Conservation (phyloP, 2,329 filamentous ascomycete genomes). For the Thelonectria blattea region DNA sequence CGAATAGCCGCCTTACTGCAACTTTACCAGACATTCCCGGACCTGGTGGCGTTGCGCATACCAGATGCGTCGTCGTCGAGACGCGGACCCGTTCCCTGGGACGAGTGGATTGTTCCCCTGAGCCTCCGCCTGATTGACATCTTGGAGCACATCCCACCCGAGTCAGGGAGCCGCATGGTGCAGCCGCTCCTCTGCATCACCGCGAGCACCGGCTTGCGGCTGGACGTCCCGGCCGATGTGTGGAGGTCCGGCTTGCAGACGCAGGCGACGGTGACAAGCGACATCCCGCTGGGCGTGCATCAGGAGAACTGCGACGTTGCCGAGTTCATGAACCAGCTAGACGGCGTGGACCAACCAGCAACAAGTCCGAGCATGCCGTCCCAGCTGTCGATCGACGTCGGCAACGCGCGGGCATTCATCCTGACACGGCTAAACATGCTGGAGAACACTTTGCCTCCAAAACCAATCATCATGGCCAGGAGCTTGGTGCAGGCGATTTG, state of each 20-base stretch:
- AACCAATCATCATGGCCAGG: constrained; percentile 50
- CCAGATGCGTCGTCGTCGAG: constrained; percentile 27
- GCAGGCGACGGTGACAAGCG: not conserved
- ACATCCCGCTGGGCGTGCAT: constrained; percentile 4
- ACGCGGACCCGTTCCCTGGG: constrained; percentile 40
- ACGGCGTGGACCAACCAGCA: constrained; percentile 11
- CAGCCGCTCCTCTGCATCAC: constrained; percentile 47
- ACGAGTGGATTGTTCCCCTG: constrained; percentile 46
- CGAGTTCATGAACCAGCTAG: constrained; percentile 19
- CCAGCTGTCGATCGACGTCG: constrained; percentile 44
- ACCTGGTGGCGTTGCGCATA: constrained; percentile 42
- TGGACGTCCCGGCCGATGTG: constrained; percentile 24
- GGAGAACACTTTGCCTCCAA: constrained; percentile 49
- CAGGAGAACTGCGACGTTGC: constrained; percentile 15
- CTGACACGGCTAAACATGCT: constrained; percentile 46
- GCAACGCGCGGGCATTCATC: constrained; percentile 47
- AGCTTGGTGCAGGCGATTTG: constrained; percentile 49
- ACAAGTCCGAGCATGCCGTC: constrained; percentile 27
- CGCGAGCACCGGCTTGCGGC: constrained; percentile 44
- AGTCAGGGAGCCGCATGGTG: constrained; percentile 45
- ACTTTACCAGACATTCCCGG: constrained; percentile 49
- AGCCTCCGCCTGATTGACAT: constrained; percentile 43
- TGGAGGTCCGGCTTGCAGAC: constrained; percentile 7
- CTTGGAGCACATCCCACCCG: constrained; percentile 43
- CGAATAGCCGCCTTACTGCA: constrained; percentile 47